Evolutionary conservation across 129 eudicot genomes (phyloP).

Genomic region (carrot (Daucus carota)): DH1_v3.0 NC_030381.2:24736001-24736500

Average conservation of each 20-base stretch:
- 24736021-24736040: neutral
- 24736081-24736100: neutral
- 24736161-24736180: neutral
- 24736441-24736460: slow-evolving; percentile 74
- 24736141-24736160: neutral
- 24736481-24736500: slow-evolving; percentile 92
- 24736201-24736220: neutral
- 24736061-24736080: neutral
- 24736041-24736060: neutral
- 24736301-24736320: neutral
- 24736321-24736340: neutral
- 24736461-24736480: slow-evolving; percentile 71
- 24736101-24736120: neutral
- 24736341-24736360: neutral
- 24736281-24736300: neutral
- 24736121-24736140: neutral
- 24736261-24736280: neutral
- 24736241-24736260: neutral
- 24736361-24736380: neutral
- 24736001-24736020: neutral
- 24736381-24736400: neutral
- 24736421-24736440: slow-evolving; percentile 92
- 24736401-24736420: slow-evolving; percentile 64
- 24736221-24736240: neutral
- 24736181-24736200: neutral